Conservation (phyloP, 306 rosid genomes). For the Dryas drummondii region DNA sequence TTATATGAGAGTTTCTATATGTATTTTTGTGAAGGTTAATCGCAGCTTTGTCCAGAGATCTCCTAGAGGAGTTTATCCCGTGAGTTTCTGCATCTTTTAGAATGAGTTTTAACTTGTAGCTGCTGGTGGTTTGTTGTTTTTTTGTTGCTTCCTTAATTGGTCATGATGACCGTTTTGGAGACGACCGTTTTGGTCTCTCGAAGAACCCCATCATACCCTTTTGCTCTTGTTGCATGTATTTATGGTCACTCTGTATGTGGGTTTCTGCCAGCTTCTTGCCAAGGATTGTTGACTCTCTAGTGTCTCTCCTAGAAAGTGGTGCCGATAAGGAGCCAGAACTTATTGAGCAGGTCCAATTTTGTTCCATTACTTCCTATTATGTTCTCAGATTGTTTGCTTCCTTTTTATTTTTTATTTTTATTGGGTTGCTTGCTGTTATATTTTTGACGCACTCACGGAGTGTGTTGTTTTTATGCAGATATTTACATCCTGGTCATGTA, state of each 20-base stretch:
- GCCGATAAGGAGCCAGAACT: slow-evolving; percentile 87
- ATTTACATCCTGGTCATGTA: slow-evolving; percentile 73
- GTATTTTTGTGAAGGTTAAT: slow-evolving; percentile 56
- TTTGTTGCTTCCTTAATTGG: background rate
- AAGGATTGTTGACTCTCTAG: slow-evolving; percentile 59
- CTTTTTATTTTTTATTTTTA: background rate
- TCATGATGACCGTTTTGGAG: slow-evolving; percentile 1
- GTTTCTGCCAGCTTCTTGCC: slow-evolving; percentile 57
- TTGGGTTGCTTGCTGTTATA: slow-evolving; percentile 13
- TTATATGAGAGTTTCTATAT: slow-evolving; percentile 13
- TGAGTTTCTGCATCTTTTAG: slow-evolving; percentile 48
- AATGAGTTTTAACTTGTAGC: slow-evolving; percentile 23
- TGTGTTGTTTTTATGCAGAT: slow-evolving; percentile 52
- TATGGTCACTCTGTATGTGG: slow-evolving; percentile 25
- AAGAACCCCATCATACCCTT: background rate
- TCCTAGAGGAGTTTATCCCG: slow-evolving; percentile 78
- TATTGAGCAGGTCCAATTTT: slow-evolving; percentile 70
- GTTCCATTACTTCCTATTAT: background rate
- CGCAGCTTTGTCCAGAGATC: slow-evolving; percentile 80
- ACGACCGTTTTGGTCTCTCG: background rate
- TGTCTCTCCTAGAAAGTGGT: slow-evolving; percentile 73
- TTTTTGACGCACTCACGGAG: background rate
- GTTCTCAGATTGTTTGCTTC: slow-evolving; percentile 4
- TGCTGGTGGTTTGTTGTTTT: background rate
- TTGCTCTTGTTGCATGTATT: background rate